These are phyloP conservation scores for Patellaria atrata DNA, from an alignment of 495 filamentous ascomycete species.

Conservation along the genomic window DNA sequence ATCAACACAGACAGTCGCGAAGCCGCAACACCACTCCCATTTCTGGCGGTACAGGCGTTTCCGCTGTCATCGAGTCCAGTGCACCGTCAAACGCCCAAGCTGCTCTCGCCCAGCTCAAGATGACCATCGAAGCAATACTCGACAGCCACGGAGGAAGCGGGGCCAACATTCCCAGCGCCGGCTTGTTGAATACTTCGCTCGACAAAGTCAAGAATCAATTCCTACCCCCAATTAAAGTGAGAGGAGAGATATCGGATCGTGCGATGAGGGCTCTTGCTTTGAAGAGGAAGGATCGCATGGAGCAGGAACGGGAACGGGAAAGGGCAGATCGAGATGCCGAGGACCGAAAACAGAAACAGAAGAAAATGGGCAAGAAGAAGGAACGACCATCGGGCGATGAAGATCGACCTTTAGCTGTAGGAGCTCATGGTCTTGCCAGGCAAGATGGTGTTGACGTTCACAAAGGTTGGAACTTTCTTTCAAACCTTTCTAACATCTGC, in stretches of 20 bases:
- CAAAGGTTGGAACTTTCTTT: conserved; percentile 20
- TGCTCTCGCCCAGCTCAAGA: conserved; percentile 8
- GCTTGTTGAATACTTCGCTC: conserved; percentile 15
- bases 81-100: conserved; percentile 11
- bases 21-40: conserved; percentile 26
- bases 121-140: conserved; percentile 19
- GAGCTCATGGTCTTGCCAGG: conserved; percentile 28
- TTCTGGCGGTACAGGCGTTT: conserved; percentile 13
- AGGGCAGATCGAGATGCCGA: conserved; percentile 19
- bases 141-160: conserved; percentile 10
- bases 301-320: conserved; percentile 22
- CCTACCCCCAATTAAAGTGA: conserved; percentile 8
- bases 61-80: conserved; percentile 13
- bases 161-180: conserved; percentile 15
- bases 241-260: conserved; percentile 22
- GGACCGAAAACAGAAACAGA: conserved; percentile 20
- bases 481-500: not conserved
- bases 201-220: conserved; percentile 16
- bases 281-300: conserved; percentile 37
- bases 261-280: conserved; percentile 77
- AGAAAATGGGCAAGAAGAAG: conserved; percentile 22
- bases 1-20: conserved; percentile 9
- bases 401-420: conserved; percentile 25
- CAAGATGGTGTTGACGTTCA: conserved; percentile 30
- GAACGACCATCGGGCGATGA: conserved; percentile 19